Evolutionary conservation across 768 basidiomycete genomes (phyloP), one percentile per base, ranked within the genome.

Genomic region (Auriscalpium microsporum): DNA sequence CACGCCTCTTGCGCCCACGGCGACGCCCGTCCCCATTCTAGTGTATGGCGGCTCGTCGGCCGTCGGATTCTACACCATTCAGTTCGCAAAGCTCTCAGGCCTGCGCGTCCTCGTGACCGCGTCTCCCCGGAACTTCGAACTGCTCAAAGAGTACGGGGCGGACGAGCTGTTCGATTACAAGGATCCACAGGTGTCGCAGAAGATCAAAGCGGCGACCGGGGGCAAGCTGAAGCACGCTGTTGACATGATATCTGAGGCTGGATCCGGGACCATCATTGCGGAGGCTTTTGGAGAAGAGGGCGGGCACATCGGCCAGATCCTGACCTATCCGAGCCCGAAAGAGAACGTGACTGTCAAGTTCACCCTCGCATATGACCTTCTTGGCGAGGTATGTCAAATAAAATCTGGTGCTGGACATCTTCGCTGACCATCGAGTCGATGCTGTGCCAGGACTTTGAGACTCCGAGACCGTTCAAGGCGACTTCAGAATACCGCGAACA

Each of bases 101-200:
- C 67, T 70, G 55, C 62, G 61, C 9, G 68, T 74, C 37, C 55
- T 71, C n/a, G 66, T 71, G 7, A 71, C 72, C 2, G 68, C 73
- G 2, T 73, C 71, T 8, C 63, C 69, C 6, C 58, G 60, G 44
- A 74, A 74, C 55, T 65, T 65, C 19, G 67, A 59, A 1, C 62
- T 69, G n/a, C 53, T 76, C 38, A 67, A 64, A 45, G 54, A 63
- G 1, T 59, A 69, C 5, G 76, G 76, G 3, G 76, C 73, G 0
- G 65, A 69, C 21, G 66, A 63, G 7, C 64, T 67, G 4, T 66
- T 73, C 45, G 69, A 72, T 54, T 65, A 68, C 48, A 49, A 57
- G 37, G 68, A 67, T 19, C 60, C 65, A 23, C 55, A 17, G 62
- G 62, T 11, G 60, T 66, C 16, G 42, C 28, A 47, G 35, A 65